These are phyloP conservation scores for Aspergillus panamensis DNA, from an alignment of 495 filamentous ascomycete genomes.

Conservation along the genomic window DNA sequence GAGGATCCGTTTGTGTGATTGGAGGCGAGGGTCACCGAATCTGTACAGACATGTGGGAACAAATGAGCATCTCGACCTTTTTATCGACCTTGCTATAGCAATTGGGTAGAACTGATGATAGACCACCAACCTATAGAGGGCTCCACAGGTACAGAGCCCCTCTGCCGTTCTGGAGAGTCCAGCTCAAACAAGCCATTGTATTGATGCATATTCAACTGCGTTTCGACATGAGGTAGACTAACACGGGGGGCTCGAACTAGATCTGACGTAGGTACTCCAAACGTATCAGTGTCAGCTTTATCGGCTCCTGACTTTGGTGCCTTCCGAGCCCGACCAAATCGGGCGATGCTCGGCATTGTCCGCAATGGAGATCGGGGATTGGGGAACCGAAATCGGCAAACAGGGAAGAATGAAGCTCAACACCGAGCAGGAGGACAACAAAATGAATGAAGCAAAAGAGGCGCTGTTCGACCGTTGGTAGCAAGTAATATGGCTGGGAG, in stretches of 20 bases:
- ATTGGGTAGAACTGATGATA: not conserved
- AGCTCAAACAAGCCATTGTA: slow-evolving; percentile 37
- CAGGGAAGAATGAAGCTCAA: slow-evolving; percentile 3
- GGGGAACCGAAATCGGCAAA: slow-evolving; percentile 10
- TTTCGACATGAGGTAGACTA: slow-evolving; percentile 44
- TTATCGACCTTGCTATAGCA: not conserved
- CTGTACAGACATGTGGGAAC: slow-evolving; percentile 16
- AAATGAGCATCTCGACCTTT: not conserved
- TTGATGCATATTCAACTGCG: slow-evolving; percentile 46
- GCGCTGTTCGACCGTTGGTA: too few relatives aligned
- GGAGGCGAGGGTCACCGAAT: slow-evolving; percentile 22
- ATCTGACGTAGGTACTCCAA: slow-evolving; percentile 24
- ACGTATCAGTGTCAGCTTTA: slow-evolving; percentile 29
- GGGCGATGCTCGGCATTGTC: slow-evolving; percentile 26
- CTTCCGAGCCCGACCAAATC: slow-evolving; percentile 33
- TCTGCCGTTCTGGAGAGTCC: slow-evolving; percentile 23
- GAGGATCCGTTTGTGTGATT: slow-evolving; percentile 23
- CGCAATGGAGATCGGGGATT: slow-evolving; percentile 1
- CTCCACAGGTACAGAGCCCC: slow-evolving; percentile 9
- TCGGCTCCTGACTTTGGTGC: slow-evolving; percentile 23
- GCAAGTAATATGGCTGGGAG: not conserved
- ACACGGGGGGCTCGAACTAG: slow-evolving; percentile 34
- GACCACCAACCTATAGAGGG: slow-evolving; percentile 21
- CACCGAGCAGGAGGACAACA: slow-evolving; percentile 1
- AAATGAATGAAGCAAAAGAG: not conserved